Conservation (phyloP, 2,329 filamentous ascomycete species). For the Exophiala phaeomuriformis region DNA sequence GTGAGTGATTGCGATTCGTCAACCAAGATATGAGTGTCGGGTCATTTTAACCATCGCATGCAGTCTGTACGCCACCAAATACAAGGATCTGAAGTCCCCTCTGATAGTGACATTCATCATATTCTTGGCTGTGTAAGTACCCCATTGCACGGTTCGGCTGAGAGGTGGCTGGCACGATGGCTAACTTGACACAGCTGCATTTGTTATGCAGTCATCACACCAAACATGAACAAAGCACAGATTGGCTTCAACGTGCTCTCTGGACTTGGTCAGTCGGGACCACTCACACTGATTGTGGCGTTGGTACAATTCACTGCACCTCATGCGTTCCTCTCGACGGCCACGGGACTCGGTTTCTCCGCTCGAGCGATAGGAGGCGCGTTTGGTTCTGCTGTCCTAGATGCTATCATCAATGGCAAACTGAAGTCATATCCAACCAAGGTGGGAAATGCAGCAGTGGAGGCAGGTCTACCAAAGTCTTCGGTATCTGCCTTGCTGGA, state of each 20-base stretch:
- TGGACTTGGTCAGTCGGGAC: slow-evolving; percentile 46
- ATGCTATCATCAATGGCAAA: slow-evolving; percentile 47
- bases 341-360: slow-evolving; percentile 48
- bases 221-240: slow-evolving; percentile 41
- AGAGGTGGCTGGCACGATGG: neutral
- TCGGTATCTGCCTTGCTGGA: slow-evolving; percentile 36
- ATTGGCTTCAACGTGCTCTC: slow-evolving; percentile 44
- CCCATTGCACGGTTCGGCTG: neutral
- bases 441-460: slow-evolving; percentile 38
- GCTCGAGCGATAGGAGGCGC: slow-evolving; percentile 48
- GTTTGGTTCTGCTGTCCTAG: slow-evolving; percentile 47
- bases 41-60: slow-evolving; percentile 2
- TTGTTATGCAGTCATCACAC: slow-evolving; percentile 42
- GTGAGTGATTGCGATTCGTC: slow-evolving; percentile 20
- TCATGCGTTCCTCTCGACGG: slow-evolving; percentile 47
- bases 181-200: slow-evolving; percentile 34
- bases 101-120: slow-evolving; percentile 42
- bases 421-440: slow-evolving; percentile 37
- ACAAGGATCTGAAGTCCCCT: slow-evolving; percentile 45
- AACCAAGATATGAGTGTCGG: neutral
- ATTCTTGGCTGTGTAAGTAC: slow-evolving; percentile 43
- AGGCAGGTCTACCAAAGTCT: slow-evolving; percentile 38
- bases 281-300: slow-evolving; percentile 45
- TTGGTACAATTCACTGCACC: slow-evolving; percentile 49
- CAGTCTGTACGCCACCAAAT: slow-evolving; percentile 41